Base-by-base conservation (phyloP, 225 moss, liverwort and hornwort species). In the Thuidium tamariscinum region DNA sequence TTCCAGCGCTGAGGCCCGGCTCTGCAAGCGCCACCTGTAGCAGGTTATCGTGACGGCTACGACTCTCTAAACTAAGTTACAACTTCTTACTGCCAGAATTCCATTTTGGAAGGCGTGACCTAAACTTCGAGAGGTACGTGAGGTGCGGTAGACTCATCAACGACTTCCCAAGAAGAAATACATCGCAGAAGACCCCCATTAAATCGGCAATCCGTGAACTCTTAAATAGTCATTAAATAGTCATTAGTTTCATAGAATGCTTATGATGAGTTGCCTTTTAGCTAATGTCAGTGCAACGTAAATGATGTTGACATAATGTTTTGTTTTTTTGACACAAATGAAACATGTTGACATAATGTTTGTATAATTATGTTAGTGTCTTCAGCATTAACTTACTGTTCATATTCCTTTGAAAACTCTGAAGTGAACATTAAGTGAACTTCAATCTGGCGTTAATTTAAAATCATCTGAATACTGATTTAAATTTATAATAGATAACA, bases 11-110 rank as follows among this genome's bases (percentile, higher is more conserved):
- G 68, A 55, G 69, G 76, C 74, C 51, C 74, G 83, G 74, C 78
- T 80, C 90, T 87, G 94, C 92, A 91, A 86, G 82, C 61, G 91
- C 87, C 86, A 91, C 88, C 93, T 93, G 93, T 81, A 79, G 89
- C 84, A 88, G 73, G 86, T 83, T 84, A 91, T 85, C 83, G 67
- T 49, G 83, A 89, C 27, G 84, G 72, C 85, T 41, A 85, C 86
- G 39, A 74, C 63, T 84, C 64, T n/a, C n/a, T n/a, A n/a, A n/a
- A n/a, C n/a, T 74, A 82, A 86, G 82, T 77, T 54, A 78, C 51
- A 85, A 66, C 27, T 82, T 83, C 82, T 82, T 86, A 72, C 66
- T 82, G 64, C 17, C 87, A 78, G 52, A 82, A 62, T 52, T 79
- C 12, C 30, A 68, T 54, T 70, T 39, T 84, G 57, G 19, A 71